Evolutionary conservation across 345 rosid genomes (phyloP), one percentile per base, ranked within the genome.

Genomic region (Hibiscus trionum): DNA sequence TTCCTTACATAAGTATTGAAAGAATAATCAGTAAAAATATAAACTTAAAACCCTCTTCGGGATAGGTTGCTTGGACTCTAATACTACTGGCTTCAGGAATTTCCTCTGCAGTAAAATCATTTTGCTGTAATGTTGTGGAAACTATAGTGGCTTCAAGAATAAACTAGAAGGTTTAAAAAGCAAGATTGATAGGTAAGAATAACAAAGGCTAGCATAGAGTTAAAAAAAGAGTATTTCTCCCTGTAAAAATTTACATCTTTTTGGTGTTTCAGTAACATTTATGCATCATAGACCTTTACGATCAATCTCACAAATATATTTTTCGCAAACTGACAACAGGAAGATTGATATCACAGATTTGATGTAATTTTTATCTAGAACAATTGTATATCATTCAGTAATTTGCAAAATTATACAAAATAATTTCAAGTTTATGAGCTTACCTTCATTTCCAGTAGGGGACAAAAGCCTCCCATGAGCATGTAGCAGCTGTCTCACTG

Each of bases 361-460:
- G 14, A 49, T 67, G 58, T 67, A 11, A 67, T 67, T 47, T 47
- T 15, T n/a, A 67, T 67, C 69, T 21, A 64, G n/a, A 19, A 10
- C 4, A 42, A n/a, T 65, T 14, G 33, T 31, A 31, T 31, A 4
- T 49, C 5, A 3, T 49, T 10, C 4, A 0, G 14, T 5, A 47
- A 67, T 49, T 49, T 47, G 71, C 58, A 67, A 67, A 49, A 27
- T 67, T 15, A 46, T 3, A 5, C 12, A 58, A 33, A 16, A 49
- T 1, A 59, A 12, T 4, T 24, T 44, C 17, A 80, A 60, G 42
- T 33, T 57, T 49, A 49, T 49, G 17, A 49, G 55, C 16, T 49
- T 84, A 90, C 99, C 97, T 84, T 90, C 92, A 53, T 83, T 84
- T 79, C 92, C 97, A 74, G 96, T 77, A 71, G 89, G 84, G 24